Conservation (phyloP, 768 basidiomycete species). For the Rhizopogon roseolus region DNA sequence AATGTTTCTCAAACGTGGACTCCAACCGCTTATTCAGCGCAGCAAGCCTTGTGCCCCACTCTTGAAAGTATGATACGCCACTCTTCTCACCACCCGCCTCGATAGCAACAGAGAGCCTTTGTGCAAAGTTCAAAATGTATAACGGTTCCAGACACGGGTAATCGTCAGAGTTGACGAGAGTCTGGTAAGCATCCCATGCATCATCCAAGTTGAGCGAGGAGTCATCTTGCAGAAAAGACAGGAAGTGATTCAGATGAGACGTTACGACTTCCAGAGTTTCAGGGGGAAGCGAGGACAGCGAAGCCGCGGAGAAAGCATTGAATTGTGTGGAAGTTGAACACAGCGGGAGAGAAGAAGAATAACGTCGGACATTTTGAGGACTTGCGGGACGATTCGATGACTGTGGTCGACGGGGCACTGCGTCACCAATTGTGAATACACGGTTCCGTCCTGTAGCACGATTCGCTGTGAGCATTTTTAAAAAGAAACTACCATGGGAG, state of each 20-base stretch:
- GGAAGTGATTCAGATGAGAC: conserved; percentile 7
- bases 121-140: conserved; percentile 24
- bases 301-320: conserved; percentile 9
- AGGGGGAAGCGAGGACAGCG: not conserved
- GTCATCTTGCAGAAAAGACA: conserved; percentile 12
- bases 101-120: conserved; percentile 13
- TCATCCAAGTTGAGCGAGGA: conserved; percentile 29
- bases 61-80: conserved; percentile 18
- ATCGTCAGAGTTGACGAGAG: not conserved
- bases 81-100: conserved; percentile 11
- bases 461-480: not conserved
- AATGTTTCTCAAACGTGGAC: conserved; percentile 14
- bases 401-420: conserved; percentile 22
- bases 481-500: not conserved
- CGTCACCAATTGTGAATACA: conserved; percentile 32
- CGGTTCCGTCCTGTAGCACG: conserved; percentile 26
- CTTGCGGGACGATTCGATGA: conserved; percentile 1
- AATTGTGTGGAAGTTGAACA: conserved; percentile 1
- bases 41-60: conserved; percentile 35
- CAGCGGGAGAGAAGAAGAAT: conserved; percentile 18
- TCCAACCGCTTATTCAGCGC: conserved; percentile 25
- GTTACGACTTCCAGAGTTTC: conserved; percentile 5
- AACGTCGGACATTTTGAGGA: conserved; percentile 16
- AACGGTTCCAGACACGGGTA: conserved; percentile 1
- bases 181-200: conserved; percentile 36